Evolutionary conservation across 2,329 filamentous ascomycete species (phyloP).

Genomic region (Pezicula radicicola): DNA sequence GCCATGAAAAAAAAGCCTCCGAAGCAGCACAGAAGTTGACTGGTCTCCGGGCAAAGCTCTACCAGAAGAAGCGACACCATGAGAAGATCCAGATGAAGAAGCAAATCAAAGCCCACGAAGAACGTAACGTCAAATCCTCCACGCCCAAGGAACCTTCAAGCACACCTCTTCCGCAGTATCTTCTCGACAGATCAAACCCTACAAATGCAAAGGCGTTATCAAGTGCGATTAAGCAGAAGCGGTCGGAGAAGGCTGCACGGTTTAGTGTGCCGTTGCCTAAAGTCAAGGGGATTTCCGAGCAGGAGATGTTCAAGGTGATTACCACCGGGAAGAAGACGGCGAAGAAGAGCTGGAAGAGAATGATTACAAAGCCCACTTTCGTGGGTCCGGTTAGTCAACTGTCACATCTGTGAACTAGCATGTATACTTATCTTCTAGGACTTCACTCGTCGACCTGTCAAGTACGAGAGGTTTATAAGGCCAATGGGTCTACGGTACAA

Average conservation of each 20-base stretch:
- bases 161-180: slow-evolving; percentile 60
- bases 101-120: slow-evolving; percentile 90
- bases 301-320: slow-evolving; percentile 97
- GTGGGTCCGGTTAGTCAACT: no score
- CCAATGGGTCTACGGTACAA: slow-evolving; percentile 79
- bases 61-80: slow-evolving; percentile 79
- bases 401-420: no score
- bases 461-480: slow-evolving; percentile 64
- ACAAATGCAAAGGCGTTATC: slow-evolving; percentile 66
- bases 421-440: no score
- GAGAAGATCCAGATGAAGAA: slow-evolving; percentile 99
- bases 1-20: no score
- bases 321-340: slow-evolving; percentile 93
- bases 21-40: slow-evolving; percentile 93
- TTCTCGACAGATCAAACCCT: slow-evolving; percentile 74
- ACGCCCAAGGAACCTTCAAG: slow-evolving; percentile 74
- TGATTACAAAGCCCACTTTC: slow-evolving; percentile 72
- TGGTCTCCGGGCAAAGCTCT: slow-evolving; percentile 87
- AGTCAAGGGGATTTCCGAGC: slow-evolving; percentile 88
- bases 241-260: slow-evolving; percentile 88
- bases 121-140: slow-evolving; percentile 88
- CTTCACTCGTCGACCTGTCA: slow-evolving; percentile 86
- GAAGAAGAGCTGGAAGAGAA: slow-evolving; percentile 76
- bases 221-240: slow-evolving; percentile 81
- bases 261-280: slow-evolving; percentile 92